A percentile compares a stretch with the other conserved stretches of the same genome.
phyloP scores from a whole-genome alignment of 2,329 filamentous ascomycete genomes.

The Curvularia hawaiiensis region DNA sequence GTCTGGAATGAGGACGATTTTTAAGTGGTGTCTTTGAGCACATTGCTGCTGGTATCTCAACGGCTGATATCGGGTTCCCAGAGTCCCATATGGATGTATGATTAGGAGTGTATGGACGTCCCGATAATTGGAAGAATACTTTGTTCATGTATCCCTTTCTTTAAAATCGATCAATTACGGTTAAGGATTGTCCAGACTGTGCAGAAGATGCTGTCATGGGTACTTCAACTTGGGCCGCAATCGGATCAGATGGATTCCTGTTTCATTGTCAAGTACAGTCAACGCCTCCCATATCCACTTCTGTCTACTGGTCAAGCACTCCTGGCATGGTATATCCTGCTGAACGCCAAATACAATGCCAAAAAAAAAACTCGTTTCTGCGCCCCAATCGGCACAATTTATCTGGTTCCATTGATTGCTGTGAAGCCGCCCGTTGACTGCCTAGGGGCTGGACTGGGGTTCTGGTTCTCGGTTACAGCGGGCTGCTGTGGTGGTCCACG shows the following conservation, averaged over 20 bases:
- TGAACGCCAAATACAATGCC: constrained; percentile 21
- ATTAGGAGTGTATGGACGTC: not conserved
- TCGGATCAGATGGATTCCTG: too few relatives aligned
- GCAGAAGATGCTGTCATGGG: not conserved
- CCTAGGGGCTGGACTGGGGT: constrained; percentile 18
- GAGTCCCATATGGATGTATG: not conserved
- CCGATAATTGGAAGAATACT: not conserved
- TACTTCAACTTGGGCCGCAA: not conserved
- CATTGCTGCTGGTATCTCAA: not conserved
- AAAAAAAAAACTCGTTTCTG: not conserved
- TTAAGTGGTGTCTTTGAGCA: not conserved
- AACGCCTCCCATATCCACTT: not conserved
- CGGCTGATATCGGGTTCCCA: not conserved
- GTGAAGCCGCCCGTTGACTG: constrained; percentile 40
- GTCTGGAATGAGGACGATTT: constrained; percentile 31
- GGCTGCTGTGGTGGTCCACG: constrained; percentile 30
- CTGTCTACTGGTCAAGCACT: not conserved
- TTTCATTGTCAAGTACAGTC: not conserved
- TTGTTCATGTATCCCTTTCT: not conserved
- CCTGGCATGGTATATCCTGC: constrained; percentile 1
- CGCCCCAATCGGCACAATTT: not conserved
- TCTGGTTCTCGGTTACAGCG: constrained; percentile 6
- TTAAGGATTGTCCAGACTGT: not conserved
- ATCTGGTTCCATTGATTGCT: constrained; percentile 39
- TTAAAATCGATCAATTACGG: not conserved